Evolutionary conservation across 495 filamentous ascomycete species (phyloP).

Genomic region (Niebla homalea): DNA sequence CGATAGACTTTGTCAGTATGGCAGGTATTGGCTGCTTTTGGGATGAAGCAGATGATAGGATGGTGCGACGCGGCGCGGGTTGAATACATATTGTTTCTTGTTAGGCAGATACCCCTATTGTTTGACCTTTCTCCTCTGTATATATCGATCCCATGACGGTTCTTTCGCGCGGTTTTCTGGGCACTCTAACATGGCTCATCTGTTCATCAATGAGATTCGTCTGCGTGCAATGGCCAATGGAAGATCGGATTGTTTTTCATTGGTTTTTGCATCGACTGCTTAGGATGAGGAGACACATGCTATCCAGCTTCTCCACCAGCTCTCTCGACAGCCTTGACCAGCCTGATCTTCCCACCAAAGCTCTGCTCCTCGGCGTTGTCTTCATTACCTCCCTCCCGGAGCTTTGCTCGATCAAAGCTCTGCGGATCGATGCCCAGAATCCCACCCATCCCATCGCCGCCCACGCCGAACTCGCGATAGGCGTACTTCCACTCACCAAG

Average conservation of each 20-base stretch:
- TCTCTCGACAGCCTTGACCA: constrained; percentile 24
- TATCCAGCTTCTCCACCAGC: too few relatives aligned
- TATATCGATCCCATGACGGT: too few relatives aligned
- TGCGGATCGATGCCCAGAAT: constrained; percentile 87
- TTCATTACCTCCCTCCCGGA: constrained; percentile 21
- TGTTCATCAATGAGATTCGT: not conserved
- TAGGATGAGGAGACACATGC: not conserved
- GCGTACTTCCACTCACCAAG: constrained; percentile 92
- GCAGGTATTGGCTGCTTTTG: not conserved
- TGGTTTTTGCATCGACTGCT: not conserved
- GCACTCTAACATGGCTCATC: too few relatives aligned
- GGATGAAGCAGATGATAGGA: not conserved
- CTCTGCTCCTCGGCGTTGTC: constrained; percentile 31
- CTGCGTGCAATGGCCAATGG: not conserved
- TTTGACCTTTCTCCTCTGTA: not conserved
- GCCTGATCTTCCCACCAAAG: constrained; percentile 42
- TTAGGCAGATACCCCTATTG: not conserved
- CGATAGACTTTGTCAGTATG: not conserved
- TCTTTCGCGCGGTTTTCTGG: too few relatives aligned
- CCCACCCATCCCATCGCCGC: constrained; percentile 67
- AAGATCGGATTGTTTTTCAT: not conserved
- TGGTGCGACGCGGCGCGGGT: not conserved
- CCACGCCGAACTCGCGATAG: constrained; percentile 90
- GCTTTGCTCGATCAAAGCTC: constrained; percentile 67
- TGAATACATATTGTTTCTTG: not conserved